phyloP scores from a whole-genome alignment of 2,329 filamentous ascomycete species.

The Aspergillus unguis region DNA sequence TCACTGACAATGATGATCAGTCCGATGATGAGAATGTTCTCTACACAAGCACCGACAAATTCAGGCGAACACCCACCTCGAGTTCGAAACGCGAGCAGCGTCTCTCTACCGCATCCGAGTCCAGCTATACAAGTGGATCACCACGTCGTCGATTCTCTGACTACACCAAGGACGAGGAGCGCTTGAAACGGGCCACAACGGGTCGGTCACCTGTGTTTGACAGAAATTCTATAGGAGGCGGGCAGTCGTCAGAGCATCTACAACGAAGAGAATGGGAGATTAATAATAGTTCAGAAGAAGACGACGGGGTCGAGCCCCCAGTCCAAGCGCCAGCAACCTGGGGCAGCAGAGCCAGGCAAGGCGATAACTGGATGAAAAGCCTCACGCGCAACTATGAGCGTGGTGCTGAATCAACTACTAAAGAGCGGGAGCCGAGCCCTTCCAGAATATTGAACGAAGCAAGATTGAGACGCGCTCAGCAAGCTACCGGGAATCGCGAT shows the following conservation, averaged over 20 bases:
- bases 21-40: constrained; percentile 28
- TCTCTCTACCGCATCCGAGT: constrained; percentile 25
- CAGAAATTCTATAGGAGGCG: constrained; percentile 27
- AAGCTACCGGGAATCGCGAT: constrained; percentile 21
- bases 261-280: constrained; percentile 34
- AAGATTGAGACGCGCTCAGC: constrained; percentile 27
- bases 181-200: constrained; percentile 38
- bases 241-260: constrained; percentile 37
- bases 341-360: constrained; percentile 33
- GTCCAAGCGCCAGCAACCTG: constrained; percentile 39
- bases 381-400: constrained; percentile 23
- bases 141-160: constrained; percentile 34
- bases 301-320: constrained; percentile 25
- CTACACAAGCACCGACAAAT: constrained; percentile 14
- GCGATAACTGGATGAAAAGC: constrained; percentile 36
- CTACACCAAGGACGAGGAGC: constrained; percentile 37
- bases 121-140: constrained; percentile 34
- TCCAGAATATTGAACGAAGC: constrained; percentile 23
- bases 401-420: constrained; percentile 19
- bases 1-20: constrained; percentile 35
- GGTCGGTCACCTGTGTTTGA: constrained; percentile 41
- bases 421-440: constrained; percentile 17
- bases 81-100: constrained; percentile 19
- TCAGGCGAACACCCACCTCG: constrained; percentile 25
- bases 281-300: constrained; percentile 18